Evolutionary conservation across 1,139 yeast species (phyloP), one percentile per base, ranked within the genome.

Genomic region (Blastobotrys arbuscula): DNA sequence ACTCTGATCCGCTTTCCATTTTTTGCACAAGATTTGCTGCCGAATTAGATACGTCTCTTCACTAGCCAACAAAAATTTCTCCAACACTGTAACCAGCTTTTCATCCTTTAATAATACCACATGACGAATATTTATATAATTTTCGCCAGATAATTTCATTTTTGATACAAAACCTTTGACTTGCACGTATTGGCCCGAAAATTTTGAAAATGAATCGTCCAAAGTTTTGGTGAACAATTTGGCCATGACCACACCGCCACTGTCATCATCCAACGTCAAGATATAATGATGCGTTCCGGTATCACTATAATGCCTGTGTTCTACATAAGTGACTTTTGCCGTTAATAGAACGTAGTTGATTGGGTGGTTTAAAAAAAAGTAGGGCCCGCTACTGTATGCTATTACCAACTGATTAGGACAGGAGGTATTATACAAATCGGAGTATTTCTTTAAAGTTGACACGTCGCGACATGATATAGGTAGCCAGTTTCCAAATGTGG

Each of bases 351-450:
- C 61, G 40, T 55, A 59, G 42, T 55, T 57, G 24, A 62, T 55
- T 5, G 65, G 65, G 38, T 60, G 64, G 49, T 61, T 49, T 49
- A 53, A 59, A 45, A 59, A 57, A 44, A 55, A 61, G 24, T 13
- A 45, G 2, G 47, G 49, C n/a, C 45, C 51, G 10, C 31, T 40
- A 36, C 41, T 37, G 28, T 36, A 4, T 24, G 16, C 12, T 21
- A 37, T 37, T 10, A 42, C 19, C 3, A 41, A 13, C 7, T 36
- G 16, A 6, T 18, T 26, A 1, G 49, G 46, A 19, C 48, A 48
- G 3, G 42, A 28, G 9, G 19, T 20, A 2, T 30, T 21, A 21
- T 48, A 48, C n/a, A 18, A 21, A 8, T 18, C 21, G 6, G 24
- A n/a, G 21, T 45, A 45, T 8, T 37, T 19, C 13, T 18, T 15